Percentiles rank a stretch among this genome's conserved stretches.
Conservation (phyloP, 306 rosid species). For the Pterocarpus santalinus region DNA sequence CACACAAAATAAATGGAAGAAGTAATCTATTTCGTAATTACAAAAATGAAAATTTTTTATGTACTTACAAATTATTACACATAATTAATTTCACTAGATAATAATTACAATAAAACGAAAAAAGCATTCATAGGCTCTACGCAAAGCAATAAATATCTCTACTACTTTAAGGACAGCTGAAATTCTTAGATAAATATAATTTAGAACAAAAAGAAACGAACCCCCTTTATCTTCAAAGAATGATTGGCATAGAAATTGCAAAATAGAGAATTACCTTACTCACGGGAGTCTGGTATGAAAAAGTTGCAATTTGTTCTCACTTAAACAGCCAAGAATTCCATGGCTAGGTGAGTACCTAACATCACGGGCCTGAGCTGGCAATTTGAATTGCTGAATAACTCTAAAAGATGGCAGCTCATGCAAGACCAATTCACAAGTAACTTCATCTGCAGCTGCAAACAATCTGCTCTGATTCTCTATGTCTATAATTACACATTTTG, state of each 20-base stretch:
- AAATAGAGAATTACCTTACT: slow-evolving; percentile 44
- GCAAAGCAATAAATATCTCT: slow-evolving; percentile 19
- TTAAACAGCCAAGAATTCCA: slow-evolving; percentile 73
- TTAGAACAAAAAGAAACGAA: background rate
- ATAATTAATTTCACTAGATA: background rate
- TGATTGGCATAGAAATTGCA: background rate
- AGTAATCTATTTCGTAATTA: background rate
- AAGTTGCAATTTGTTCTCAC: slow-evolving; percentile 69
- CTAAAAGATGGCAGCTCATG: slow-evolving; percentile 84
- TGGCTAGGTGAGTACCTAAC: slow-evolving; percentile 66
- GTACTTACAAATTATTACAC: background rate
- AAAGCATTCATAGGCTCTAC: background rate
- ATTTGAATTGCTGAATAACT: slow-evolving; percentile 61
- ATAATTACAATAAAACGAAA: slow-evolving; percentile 1
- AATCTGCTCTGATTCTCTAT: slow-evolving; percentile 47
- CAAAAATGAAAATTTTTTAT: background rate
- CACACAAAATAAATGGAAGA: background rate
- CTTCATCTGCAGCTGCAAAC: slow-evolving; percentile 78
- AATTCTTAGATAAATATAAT: slow-evolving; percentile 12
- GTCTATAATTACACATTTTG: slow-evolving; percentile 69
- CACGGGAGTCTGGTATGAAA: slow-evolving; percentile 55
- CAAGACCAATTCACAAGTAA: slow-evolving; percentile 61
- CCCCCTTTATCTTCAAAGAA: background rate
- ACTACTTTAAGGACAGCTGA: slow-evolving; percentile 9
- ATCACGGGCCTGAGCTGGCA: slow-evolving; percentile 66